Conservation (phyloP, 1,284 basidiomycete genomes). For the Sporisorium graminicola region DNA sequence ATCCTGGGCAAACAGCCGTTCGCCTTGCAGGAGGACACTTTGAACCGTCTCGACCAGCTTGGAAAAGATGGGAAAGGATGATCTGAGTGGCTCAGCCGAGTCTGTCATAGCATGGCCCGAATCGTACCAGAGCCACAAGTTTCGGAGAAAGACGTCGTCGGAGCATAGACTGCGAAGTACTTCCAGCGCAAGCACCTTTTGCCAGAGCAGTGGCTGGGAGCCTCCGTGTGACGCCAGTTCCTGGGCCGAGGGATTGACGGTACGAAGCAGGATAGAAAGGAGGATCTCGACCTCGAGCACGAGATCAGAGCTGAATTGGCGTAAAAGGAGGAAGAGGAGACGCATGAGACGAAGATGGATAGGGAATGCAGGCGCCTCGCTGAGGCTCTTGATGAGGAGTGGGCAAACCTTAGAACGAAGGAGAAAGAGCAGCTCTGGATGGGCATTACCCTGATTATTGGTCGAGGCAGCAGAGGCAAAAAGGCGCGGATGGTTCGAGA, state of each 20-base stretch:
- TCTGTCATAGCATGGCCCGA: conserved; percentile 8
- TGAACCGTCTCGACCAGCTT: conserved; percentile 56
- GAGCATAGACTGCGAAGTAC: conserved; percentile 62
- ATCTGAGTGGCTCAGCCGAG: conserved; percentile 1
- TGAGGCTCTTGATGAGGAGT: conserved; percentile 80
- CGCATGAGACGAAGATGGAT: conserved; percentile 89
- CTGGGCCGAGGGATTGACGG: conserved; percentile 38
- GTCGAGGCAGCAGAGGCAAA: conserved; percentile 72
- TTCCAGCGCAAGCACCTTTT: conserved; percentile 65
- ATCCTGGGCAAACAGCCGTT: conserved; percentile 37
- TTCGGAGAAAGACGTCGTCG: conserved; percentile 59
- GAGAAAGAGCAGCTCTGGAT: conserved; percentile 84
- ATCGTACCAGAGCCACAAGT: conserved; percentile 65
- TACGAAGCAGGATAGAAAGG: conserved; percentile 62
- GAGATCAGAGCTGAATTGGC: conserved; percentile 85
- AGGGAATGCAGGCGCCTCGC: conserved; percentile 84
- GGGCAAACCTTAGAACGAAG: conserved; percentile 90
- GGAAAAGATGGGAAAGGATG: conserved; percentile 51
- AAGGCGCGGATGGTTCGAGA: conserved; percentile 91
- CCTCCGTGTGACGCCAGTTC: conserved; percentile 38
- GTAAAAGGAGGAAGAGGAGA: conserved; percentile 90
- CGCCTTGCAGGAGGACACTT: conserved; percentile 38
- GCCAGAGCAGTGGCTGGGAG: conserved; percentile 54
- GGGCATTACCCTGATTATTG: conserved; percentile 66
- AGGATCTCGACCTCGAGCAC: conserved; percentile 67